phyloP scores from a whole-genome alignment of 352 stramenopile genomes.

The Globisporangium radiosum region DNA sequence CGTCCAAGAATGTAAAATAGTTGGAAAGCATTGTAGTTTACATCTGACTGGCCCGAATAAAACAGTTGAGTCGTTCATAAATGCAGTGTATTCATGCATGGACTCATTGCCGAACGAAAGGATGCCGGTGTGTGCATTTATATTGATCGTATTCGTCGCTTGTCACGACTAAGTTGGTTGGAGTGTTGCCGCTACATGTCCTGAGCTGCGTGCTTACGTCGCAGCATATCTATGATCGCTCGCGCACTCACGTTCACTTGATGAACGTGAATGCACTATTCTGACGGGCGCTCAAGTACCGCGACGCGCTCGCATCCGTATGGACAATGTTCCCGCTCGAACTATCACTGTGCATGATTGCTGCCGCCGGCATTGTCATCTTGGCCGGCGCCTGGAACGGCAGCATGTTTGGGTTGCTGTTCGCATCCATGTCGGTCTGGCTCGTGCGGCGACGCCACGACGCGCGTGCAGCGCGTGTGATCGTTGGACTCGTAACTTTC shows the following conservation, averaged over 20 bases:
- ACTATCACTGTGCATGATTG: not conserved
- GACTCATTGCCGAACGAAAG: no score
- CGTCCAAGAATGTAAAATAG: no score
- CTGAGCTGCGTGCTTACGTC: no score
- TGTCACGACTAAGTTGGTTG: no score
- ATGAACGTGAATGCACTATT: constrained; percentile 13
- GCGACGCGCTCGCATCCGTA: constrained; percentile 2
- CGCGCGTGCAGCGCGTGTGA: constrained; percentile 27
- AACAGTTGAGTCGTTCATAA: no score
- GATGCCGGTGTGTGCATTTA: no score
- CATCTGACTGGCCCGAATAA: no score
- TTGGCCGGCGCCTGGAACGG: constrained; percentile 24
- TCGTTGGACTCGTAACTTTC: constrained; percentile 29
- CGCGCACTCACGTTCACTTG: not conserved
- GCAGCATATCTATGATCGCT: no score
- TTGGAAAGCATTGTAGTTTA: no score
- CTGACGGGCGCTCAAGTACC: constrained; percentile 8
- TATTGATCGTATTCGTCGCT: no score
- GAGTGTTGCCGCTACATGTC: no score
- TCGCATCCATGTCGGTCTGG: constrained; percentile 12
- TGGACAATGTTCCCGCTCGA: constrained; percentile 9
- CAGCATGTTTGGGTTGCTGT: constrained; percentile 24
- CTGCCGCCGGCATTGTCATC: not conserved
- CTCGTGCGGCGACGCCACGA: constrained; percentile 33
- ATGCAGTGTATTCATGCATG: no score